A percentile compares a stretch with the other conserved stretches of the same genome.
Conservation (phyloP, 148 eudicot species). For the Pouteria glomerata region DNA sequence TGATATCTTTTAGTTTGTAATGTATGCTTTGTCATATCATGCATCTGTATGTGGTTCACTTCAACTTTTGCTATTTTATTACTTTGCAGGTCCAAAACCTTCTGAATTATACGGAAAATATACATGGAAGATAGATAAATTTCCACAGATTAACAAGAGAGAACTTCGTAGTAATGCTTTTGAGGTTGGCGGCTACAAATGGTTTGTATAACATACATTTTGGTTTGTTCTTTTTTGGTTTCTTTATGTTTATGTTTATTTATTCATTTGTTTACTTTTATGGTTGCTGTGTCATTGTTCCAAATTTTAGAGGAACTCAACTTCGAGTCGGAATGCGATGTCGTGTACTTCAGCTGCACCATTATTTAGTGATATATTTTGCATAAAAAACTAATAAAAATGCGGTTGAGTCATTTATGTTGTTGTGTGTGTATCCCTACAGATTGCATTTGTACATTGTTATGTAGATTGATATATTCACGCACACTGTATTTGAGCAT, state of each 20-base stretch:
- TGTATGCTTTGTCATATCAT: not conserved
- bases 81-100: slow-evolving; percentile 69
- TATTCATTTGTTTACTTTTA: not conserved
- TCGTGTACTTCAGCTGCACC: not conserved
- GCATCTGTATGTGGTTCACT: not conserved
- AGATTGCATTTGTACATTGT: not conserved
- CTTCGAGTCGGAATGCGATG: not conserved
- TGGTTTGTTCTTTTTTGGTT: not conserved
- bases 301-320: not conserved
- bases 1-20: not conserved
- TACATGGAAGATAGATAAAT: slow-evolving; percentile 86
- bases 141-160: slow-evolving; percentile 88
- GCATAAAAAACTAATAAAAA: not conserved
- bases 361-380: not conserved
- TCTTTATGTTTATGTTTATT: not conserved
- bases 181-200: slow-evolving; percentile 94
- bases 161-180: slow-evolving; percentile 83
- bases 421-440: not conserved
- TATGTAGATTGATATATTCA: not conserved
- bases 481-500: not conserved
- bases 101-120: slow-evolving; percentile 66
- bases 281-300: not conserved
- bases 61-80: not conserved
- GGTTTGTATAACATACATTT: slow-evolving; percentile 19
- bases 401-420: not conserved